Base-by-base conservation (phyloP, 768 basidiomycete genomes). In the Agaricus bisporus region DNA sequence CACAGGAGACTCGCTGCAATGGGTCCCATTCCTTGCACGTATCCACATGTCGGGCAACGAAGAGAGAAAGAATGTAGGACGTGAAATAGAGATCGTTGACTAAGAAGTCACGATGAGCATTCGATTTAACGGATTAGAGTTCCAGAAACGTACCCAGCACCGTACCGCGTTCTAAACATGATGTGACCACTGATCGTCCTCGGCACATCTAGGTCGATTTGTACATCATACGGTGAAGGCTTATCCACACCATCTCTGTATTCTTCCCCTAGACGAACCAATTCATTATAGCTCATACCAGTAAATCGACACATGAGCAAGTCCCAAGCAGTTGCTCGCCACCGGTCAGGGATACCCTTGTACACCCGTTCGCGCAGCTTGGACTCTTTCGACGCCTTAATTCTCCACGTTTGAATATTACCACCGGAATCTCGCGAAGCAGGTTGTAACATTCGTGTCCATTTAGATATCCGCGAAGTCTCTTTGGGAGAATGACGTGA, bases 11-110 rank as follows among this genome's bases (percentile, higher is more conserved):
- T 98, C 1, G 95, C 90, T 0, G 95, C 92, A 54, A 99, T 90
- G 5, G 95, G 91, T 2, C 97, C 95, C 97, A 99, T 99, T 56
- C 97, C 97, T 71, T 99, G 97, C 38, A 95, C 94, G 66, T 99
- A 99, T 14, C 95, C 95, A 57, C 97, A 98, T 10, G 79, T 73
- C 15, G 74, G 67, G 69, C 95, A 98, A n/a, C 76, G 74, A 17
- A 95, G 75, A 1, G 93, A 95, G 66, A 97, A 94, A 48, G 82
- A 82, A 67, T 98, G 97, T 25, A 98, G 77, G 54, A 97, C 92
- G 65, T 92, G 93, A 69, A 98, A 98, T 10, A 99, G 75, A 4
- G 91, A 89, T 10, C 95, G 86, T 80, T 99, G 95, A 7, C 93
- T 93, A 61, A 12, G 56, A 38, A 47, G 15, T 47, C 12, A 42